Percentiles rank a stretch among this genome's conserved stretches.
Conservation (phyloP, 2,329 filamentous ascomycete genomes). For the Colletotrichum lini region DNA sequence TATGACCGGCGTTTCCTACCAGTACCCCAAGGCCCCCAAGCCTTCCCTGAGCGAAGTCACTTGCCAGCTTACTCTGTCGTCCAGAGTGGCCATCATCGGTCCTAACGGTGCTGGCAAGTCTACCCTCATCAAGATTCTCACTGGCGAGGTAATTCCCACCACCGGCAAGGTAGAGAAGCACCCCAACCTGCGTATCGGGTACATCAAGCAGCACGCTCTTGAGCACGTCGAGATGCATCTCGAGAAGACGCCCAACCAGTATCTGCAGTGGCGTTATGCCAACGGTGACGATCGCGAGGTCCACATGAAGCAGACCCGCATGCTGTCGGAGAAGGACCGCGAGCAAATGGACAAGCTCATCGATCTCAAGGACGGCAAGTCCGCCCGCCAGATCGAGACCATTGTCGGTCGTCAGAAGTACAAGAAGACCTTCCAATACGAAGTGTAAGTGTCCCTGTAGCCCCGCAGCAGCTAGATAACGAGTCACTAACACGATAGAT, state of each 20-base stretch:
- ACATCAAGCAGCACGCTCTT: constrained; percentile 99
- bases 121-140: constrained; percentile 96
- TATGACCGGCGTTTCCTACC: constrained; percentile 92
- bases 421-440: constrained; percentile 99
- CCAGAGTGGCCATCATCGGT: constrained; percentile 95
- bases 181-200: constrained; percentile 97
- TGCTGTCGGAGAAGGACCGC: constrained; percentile 87
- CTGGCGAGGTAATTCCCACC: constrained; percentile 89
- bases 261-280: constrained; percentile 98
- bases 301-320: constrained; percentile 95
- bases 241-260: constrained; percentile 99
- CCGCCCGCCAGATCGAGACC: constrained; percentile 83
- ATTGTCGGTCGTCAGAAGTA: constrained; percentile 97
- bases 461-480: constrained; percentile 22
- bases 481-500: constrained; percentile 45
- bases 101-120: constrained; percentile 99
- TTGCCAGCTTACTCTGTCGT: constrained; percentile 90
- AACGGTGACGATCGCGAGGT: constrained; percentile 98
- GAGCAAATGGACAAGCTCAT: constrained; percentile 93
- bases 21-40: constrained; percentile 91
- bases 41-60: constrained; percentile 90
- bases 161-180: constrained; percentile 95
- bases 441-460: constrained; percentile 74
- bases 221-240: constrained; percentile 99
- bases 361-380: constrained; percentile 86